Evolutionary conservation across 768 basidiomycete species (phyloP).

Genomic region (Tubosaeta sp.): DNA sequence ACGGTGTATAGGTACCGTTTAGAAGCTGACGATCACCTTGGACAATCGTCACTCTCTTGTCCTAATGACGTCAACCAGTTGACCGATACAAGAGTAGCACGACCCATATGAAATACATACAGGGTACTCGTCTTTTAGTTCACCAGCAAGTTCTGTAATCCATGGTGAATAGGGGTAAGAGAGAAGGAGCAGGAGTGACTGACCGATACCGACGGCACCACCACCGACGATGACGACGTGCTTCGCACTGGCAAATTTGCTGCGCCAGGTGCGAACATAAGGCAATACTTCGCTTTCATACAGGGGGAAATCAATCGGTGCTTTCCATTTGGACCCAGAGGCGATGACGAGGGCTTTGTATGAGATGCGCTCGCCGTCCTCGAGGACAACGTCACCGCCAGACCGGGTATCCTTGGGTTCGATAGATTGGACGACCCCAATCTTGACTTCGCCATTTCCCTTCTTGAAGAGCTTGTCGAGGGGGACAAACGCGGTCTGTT

Average conservation of each 20-base stretch:
- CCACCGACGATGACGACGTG: conserved; percentile 52
- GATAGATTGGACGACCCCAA: conserved; percentile 38
- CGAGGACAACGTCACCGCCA: conserved; percentile 49
- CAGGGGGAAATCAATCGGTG: conserved; percentile 44
- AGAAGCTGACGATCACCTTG: conserved; percentile 52
- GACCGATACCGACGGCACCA: conserved; percentile 52
- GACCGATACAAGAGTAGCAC: background rate
- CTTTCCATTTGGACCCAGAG: conserved; percentile 53
- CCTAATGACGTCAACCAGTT: conserved; percentile 15
- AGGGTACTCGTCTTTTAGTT: conserved; percentile 40
- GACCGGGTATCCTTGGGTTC: conserved; percentile 28
- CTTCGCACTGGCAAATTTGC: conserved; percentile 31
- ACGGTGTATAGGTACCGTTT: conserved; percentile 50
- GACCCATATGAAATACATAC: conserved; percentile 21
- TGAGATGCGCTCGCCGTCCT: conserved; percentile 42
- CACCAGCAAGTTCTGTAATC: conserved; percentile 39
- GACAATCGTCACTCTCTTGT: conserved; percentile 55
- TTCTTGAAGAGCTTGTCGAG: conserved; percentile 47
- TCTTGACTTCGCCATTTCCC: conserved; percentile 38
- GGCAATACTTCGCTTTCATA: conserved; percentile 23
- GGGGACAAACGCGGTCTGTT: conserved; percentile 45
- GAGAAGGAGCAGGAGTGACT: conserved; percentile 1
- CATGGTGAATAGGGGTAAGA: background rate
- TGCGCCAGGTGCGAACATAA: conserved; percentile 31
- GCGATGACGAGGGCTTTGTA: conserved; percentile 59